These are phyloP conservation scores for Monosporozyma servazzii DNA, from an alignment of 805 yeast genomes.

Conservation along the genomic window DNA sequence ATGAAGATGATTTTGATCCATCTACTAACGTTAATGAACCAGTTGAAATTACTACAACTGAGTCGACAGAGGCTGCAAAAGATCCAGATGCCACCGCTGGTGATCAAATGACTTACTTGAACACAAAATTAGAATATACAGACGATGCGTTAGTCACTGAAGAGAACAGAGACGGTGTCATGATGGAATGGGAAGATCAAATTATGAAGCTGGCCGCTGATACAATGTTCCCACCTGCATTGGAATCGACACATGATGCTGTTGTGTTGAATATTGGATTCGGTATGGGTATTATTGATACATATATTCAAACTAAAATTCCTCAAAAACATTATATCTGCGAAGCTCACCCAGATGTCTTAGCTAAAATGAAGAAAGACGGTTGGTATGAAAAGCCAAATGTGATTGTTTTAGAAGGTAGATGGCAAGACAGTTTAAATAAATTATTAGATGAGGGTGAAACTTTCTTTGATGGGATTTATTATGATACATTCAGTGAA, in stretches of 20 bases:
- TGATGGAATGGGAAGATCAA: conserved; percentile 94
- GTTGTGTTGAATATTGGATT: conserved; percentile 80
- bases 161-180: conserved; percentile 76
- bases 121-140: conserved; percentile 55
- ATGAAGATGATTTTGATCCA: conserved; percentile 31
- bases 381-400: conserved; percentile 76
- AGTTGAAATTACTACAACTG: conserved; percentile 47
- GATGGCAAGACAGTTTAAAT: conserved; percentile 83
- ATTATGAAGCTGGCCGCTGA: conserved; percentile 77
- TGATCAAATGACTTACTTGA: conserved; percentile 53
- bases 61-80: conserved; percentile 15
- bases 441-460: conserved; percentile 47
- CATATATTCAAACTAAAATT: conserved; percentile 49
- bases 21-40: conserved; percentile 27
- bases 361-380: conserved; percentile 52
- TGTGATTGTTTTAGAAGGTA: conserved; percentile 74
- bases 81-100: conserved; percentile 51
- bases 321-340: conserved; percentile 64
- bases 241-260: conserved; percentile 26
- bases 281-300: conserved; percentile 94
- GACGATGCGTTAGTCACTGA: conserved; percentile 64
- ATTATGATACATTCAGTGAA: conserved; percentile 90
- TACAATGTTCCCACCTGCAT: conserved; percentile 46
- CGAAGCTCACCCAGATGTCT: conserved; percentile 92
- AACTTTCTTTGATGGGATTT: conserved; percentile 79